phyloP scores from a whole-genome alignment of 108 stramenopile genomes.

The Cyclotella baltica region DNA sequence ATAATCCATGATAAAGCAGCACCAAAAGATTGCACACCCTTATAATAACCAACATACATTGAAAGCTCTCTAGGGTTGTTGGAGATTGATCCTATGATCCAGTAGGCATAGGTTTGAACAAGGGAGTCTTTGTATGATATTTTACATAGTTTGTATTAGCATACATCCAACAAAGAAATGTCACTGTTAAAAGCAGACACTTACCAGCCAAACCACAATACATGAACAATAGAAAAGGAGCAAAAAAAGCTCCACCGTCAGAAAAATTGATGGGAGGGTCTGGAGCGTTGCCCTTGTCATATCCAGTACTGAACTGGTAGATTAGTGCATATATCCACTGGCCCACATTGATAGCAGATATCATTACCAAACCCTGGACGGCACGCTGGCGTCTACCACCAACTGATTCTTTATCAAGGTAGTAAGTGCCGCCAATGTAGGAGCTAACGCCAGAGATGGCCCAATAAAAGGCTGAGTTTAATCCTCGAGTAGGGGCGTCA shows the following conservation, averaged over 20 bases:
- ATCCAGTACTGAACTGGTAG: slow-evolving; percentile 9
- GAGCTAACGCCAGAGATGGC: not conserved
- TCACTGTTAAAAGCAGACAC: too few relatives aligned
- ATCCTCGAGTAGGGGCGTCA: slow-evolving; percentile 2
- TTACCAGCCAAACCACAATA: slow-evolving; percentile 2
- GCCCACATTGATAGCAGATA: not conserved
- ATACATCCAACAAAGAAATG: too few relatives aligned
- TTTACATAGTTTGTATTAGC: too few relatives aligned
- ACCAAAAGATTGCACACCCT: slow-evolving; percentile 6
- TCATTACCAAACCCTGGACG: not conserved
- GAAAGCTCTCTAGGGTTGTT: not conserved
- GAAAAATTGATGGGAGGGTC: slow-evolving; percentile 1
- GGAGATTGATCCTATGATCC: slow-evolving; percentile 8
- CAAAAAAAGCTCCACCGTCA: not conserved
- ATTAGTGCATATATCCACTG: slow-evolving; percentile 2
- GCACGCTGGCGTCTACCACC: not conserved
- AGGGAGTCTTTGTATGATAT: too few relatives aligned
- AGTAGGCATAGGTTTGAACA: slow-evolving; percentile 1
- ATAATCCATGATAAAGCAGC: slow-evolving; percentile 5
- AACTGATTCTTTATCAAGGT: not conserved
- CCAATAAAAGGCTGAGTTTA: slow-evolving; percentile 5
- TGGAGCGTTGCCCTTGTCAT: slow-evolving; percentile 1
- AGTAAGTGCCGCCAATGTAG: not conserved
- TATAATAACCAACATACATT: slow-evolving; percentile 8
- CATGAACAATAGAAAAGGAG: not conserved